These are phyloP conservation scores for Periconia macrospinosa DNA, from an alignment of 2,329 filamentous ascomycete species.

Conservation along the genomic window DNA sequence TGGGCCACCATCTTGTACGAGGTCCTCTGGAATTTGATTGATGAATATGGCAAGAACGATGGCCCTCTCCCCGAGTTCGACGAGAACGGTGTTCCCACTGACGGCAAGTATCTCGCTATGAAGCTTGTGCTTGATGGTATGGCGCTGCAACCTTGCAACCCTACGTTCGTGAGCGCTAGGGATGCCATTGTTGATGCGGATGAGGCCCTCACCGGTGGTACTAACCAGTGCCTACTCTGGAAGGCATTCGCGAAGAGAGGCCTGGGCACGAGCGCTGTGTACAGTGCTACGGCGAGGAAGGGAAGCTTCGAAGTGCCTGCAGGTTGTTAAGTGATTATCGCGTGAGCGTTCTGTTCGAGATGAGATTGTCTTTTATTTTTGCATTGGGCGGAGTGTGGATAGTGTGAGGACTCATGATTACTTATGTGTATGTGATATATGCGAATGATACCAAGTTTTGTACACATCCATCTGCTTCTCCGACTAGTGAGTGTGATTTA, in stretches of 20 bases:
- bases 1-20: constrained; percentile 60
- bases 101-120: constrained; percentile 56
- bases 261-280: constrained; percentile 45
- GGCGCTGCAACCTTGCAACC: constrained; percentile 60
- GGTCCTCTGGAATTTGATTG: constrained; percentile 61
- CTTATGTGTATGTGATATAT: background rate
- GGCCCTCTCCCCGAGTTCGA: constrained; percentile 47
- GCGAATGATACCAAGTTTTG: too few species aligned
- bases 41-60: constrained; percentile 57
- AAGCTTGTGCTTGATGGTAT: constrained; percentile 58
- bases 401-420: background rate
- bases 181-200: constrained; percentile 62
- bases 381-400: background rate
- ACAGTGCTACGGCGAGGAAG: constrained; percentile 18
- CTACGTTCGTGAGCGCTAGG: constrained; percentile 56
- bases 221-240: constrained; percentile 58
- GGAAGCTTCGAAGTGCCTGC: constrained; percentile 27
- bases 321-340: background rate
- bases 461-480: too few species aligned
- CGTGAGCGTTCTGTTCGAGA: background rate
- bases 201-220: constrained; percentile 53
- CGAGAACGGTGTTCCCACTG: constrained; percentile 52
- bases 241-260: constrained; percentile 60
- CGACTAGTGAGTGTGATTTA: too few species aligned
- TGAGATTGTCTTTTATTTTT: too few species aligned